Evolutionary conservation across 805 yeast species (phyloP).

Genomic region (Blastobotrys parvus): DNA sequence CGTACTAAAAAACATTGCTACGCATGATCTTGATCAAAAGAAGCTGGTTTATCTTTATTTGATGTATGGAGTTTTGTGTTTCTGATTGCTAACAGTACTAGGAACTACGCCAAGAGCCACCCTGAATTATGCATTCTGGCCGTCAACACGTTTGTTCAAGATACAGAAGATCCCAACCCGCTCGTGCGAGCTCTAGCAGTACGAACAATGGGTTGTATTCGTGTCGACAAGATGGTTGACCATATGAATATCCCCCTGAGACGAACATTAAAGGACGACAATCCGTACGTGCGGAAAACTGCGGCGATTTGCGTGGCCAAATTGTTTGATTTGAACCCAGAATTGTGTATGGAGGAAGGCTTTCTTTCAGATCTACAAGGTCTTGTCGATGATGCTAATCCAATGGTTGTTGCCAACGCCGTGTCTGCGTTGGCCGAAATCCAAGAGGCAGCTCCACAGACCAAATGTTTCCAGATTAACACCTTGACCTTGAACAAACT

Average conservation of each 20-base stretch:
- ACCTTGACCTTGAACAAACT: slow-evolving; percentile 43
- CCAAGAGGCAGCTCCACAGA: slow-evolving; percentile 52
- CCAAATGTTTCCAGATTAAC: slow-evolving; percentile 37
- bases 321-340: slow-evolving; percentile 75
- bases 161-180: slow-evolving; percentile 95
- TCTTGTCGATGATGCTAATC: slow-evolving; percentile 78
- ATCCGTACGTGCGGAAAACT: slow-evolving; percentile 95
- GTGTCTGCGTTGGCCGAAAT: slow-evolving; percentile 81
- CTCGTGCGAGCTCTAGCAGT: slow-evolving; percentile 92
- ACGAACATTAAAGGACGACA: slow-evolving; percentile 80
- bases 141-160: slow-evolving; percentile 92
- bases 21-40: slow-evolving; percentile 93
- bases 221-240: slow-evolving; percentile 92
- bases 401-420: slow-evolving; percentile 96
- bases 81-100: slow-evolving; percentile 1
- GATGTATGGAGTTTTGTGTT: slow-evolving; percentile 56
- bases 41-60: slow-evolving; percentile 88
- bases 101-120: slow-evolving; percentile 87
- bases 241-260: slow-evolving; percentile 86
- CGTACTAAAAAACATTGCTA: slow-evolving; percentile 91
- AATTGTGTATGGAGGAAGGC: slow-evolving; percentile 78
- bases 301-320: slow-evolving; percentile 98
- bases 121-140: slow-evolving; percentile 95
- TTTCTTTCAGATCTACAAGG: slow-evolving; percentile 60
- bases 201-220: slow-evolving; percentile 96